Evolutionary conservation across 768 basidiomycete genomes (phyloP).

Genomic region (Boletus bicolor): DNA sequence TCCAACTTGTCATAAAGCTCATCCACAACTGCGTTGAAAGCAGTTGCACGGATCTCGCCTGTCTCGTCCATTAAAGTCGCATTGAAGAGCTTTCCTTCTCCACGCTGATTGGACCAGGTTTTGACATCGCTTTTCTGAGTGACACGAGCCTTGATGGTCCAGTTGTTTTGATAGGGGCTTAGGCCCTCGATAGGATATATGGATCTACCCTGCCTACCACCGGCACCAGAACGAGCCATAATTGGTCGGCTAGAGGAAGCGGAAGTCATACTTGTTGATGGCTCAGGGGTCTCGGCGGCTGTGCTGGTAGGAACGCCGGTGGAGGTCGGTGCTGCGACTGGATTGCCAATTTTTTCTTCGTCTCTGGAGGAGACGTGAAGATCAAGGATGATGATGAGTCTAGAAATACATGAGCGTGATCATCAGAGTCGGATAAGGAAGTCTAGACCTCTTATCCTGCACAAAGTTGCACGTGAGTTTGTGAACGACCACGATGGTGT

Average conservation of each 20-base stretch:
- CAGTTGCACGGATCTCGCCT: slow-evolving; percentile 88
- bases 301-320: slow-evolving; percentile 27
- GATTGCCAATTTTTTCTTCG: slow-evolving; percentile 74
- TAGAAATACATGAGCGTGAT: slow-evolving; percentile 28
- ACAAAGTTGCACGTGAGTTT: slow-evolving; percentile 81
- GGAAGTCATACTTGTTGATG: slow-evolving; percentile 31
- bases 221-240: slow-evolving; percentile 10
- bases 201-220: slow-evolving; percentile 23
- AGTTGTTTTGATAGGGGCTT: slow-evolving; percentile 96
- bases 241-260: slow-evolving; percentile 20
- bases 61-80: slow-evolving; percentile 94
- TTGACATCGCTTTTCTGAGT: slow-evolving; percentile 86
- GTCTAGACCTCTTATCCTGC: slow-evolving; percentile 68
- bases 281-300: slow-evolving; percentile 21
- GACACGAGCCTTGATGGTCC: slow-evolving; percentile 96
- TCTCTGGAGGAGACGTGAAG: slow-evolving; percentile 52
- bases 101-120: slow-evolving; percentile 83
- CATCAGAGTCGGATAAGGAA: not conserved
- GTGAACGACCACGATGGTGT: slow-evolving; percentile 67
- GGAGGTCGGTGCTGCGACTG: slow-evolving; percentile 38
- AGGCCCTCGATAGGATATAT: slow-evolving; percentile 89
- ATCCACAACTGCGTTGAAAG: slow-evolving; percentile 83
- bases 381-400: slow-evolving; percentile 78
- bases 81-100: slow-evolving; percentile 94
- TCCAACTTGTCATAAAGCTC: slow-evolving; percentile 79